Base-by-base conservation (phyloP, 2,329 filamentous ascomycete genomes). In the Colletotrichum noveboracense region DNA sequence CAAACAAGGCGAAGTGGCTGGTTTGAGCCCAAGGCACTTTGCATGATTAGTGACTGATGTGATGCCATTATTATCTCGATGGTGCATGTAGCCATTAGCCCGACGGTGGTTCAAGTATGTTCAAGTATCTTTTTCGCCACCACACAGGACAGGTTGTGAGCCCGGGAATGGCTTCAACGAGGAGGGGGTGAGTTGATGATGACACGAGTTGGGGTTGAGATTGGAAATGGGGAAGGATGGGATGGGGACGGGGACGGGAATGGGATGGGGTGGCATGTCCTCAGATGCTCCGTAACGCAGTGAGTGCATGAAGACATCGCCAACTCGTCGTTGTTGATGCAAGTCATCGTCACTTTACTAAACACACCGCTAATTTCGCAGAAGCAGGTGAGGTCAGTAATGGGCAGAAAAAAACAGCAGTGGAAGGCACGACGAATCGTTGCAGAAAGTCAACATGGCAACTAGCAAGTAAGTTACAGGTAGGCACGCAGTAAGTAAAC, bases 261-360 rank as follows among this genome's bases (percentile, higher is more conserved):
- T 58, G 26, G 36, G 55, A 48, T 66, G 21, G 61, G 55, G 48
- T 58, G 64, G 55, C 36, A 38, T 73, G 24, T 67, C 32, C 28
- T 73, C 30, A 61, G 43, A 21, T 12, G 10, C 58, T 32, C 58
- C 58, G 56, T 60, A 18, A 14, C 56, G 30, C 26, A 32, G 32
- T 74, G 72, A 32, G 32, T 74, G 72, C 55, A 72, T 38, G 12
- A 66, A 48, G 55, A 48, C 72, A 66, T 75, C 38, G 55, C 69
- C 48, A 71, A 48, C 60, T 38, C 67, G 56, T 43, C 73, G 38
- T 48, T 30, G 13, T 58, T 34, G 58, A 74, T 76, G 70, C 70
- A 69, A 74, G 70, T 73, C 74, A 76, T 76, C 65, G 70, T 65
- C 65, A 68, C 74, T 30, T 52, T 70, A 36, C 43, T 18, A 52